Conservation (phyloP, 176 grass and related monocot genomes). For the Oryza glumipatula region DNA sequence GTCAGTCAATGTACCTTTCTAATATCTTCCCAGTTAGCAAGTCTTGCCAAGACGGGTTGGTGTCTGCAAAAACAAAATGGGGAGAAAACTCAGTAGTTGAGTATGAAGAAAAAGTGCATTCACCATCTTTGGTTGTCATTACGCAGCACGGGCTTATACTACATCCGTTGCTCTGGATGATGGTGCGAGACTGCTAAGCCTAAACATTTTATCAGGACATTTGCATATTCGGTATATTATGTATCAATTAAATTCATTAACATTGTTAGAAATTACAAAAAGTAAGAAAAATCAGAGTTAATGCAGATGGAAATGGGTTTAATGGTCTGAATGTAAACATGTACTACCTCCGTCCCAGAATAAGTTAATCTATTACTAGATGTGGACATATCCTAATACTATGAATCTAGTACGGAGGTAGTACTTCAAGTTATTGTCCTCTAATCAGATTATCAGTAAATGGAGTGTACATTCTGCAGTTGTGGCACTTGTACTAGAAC, state of each 20-base stretch:
- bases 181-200: background rate
- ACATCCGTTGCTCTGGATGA: background rate
- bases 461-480: background rate
- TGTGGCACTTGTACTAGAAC: background rate
- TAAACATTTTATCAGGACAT: background rate
- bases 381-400: too few species aligned
- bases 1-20: constrained; percentile 45
- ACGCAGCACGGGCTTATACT: background rate
- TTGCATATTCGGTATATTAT: constrained; percentile 3
- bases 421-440: background rate
- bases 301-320: background rate
- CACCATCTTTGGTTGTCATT: background rate
- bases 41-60: constrained; percentile 70
- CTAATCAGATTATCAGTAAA: background rate
- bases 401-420: too few species aligned
- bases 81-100: background rate
- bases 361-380: too few species aligned
- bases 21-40: constrained; percentile 98
- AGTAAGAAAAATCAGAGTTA: background rate
- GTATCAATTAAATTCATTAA: background rate
- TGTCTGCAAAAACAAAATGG: constrained; percentile 60
- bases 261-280: background rate
- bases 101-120: background rate
- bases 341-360: too few species aligned
- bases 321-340: background rate